Conservation (phyloP, 2,329 filamentous ascomycete genomes). For the Macrophomina pseudophaseolina region DNA sequence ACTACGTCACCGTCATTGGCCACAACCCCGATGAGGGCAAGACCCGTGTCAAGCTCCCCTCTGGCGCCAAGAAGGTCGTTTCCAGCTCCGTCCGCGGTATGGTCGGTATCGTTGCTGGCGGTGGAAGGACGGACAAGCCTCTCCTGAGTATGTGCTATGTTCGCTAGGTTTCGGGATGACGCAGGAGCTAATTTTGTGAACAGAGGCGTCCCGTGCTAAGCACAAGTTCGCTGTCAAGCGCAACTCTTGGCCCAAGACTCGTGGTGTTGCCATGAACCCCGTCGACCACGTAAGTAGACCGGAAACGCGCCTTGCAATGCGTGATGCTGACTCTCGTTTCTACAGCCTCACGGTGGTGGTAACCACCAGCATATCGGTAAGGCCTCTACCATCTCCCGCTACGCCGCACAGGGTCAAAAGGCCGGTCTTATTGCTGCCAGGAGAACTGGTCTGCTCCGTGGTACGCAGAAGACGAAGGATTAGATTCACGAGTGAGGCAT, state of each 20-base stretch:
- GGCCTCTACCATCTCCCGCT: slow-evolving; percentile 98
- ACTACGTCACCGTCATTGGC: slow-evolving; percentile 88
- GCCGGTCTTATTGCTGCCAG: slow-evolving; percentile 99
- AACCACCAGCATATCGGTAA: slow-evolving; percentile 99
- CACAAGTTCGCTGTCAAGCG: slow-evolving; percentile 99
- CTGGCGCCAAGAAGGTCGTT: slow-evolving; percentile 98
- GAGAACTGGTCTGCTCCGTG: slow-evolving; percentile 99
- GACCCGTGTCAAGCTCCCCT: slow-evolving; percentile 99
- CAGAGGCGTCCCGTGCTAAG: slow-evolving; percentile 99
- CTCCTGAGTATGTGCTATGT: slow-evolving; percentile 74
- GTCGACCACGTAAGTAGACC: slow-evolving; percentile 79
- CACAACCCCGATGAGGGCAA: slow-evolving; percentile 76
- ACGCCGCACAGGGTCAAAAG: slow-evolving; percentile 98
- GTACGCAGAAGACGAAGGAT: slow-evolving; percentile 99
- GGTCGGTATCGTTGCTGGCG: slow-evolving; percentile 99
- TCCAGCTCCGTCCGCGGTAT: slow-evolving; percentile 92
- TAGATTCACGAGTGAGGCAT: slow-evolving; percentile 37
- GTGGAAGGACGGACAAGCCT: slow-evolving; percentile 99
- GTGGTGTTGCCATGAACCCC: slow-evolving; percentile 99
- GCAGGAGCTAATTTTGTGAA: slow-evolving; percentile 50
- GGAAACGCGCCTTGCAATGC: slow-evolving; percentile 30
- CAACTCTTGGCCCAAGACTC: slow-evolving; percentile 99
- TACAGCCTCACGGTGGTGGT: slow-evolving; percentile 69
- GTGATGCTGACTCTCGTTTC: slow-evolving; percentile 36
- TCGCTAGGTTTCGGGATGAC: slow-evolving; percentile 19